Evolutionary conservation across 805 yeast species (phyloP), one percentile per base, ranked within the genome.

Genomic region (Suhomyces kilbournensis): DNA sequence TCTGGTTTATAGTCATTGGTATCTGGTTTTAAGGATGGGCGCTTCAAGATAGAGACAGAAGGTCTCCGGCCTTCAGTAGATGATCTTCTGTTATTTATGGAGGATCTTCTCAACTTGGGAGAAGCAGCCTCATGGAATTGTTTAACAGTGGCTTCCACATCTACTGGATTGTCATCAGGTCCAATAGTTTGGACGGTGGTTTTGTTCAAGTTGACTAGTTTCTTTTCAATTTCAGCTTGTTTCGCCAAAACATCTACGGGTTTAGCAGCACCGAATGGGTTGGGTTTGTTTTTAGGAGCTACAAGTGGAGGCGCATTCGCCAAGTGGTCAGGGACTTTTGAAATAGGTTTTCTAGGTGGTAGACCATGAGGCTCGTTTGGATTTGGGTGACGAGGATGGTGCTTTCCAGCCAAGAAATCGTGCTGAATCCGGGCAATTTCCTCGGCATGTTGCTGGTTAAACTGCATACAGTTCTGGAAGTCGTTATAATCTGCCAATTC

Each of bases 121-220:
- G 50, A 53, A 14, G 51, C 53, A 15, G 48, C 45, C 15, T 53
- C 51, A 19, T 50, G 56, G 15, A 50, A 53, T 17, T 50, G 47
- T 19, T 25, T 46, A 20, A 44, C 35, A 12, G 39, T 42, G 61
- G 71, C 46, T 61, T 91, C 97, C 53, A 88, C 46, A 38, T 53
- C 53, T 5, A 32, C 43, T 3, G 48, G 38, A 6, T 44, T 49
- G n/a, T 88, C 78, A 92, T 66, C 93, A 60, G 94, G 80, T 38
- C 91, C 96, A 45, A 56, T 47, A 0, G 97, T 97, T 57, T 98
- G 98, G 53, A 93, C 79, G 50, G 90, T 79, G 67, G 94, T 88
- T 76, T 92, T 94, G 60, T 96, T 83, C 70, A 88, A 86, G 55
- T 87, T 85, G 59, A 93, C 80, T 46, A 96, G 93, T 71, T 90